Evolutionary conservation across 2,329 filamentous ascomycete genomes (phyloP).

Genomic region (Colletotrichum orbiculare): DNA sequence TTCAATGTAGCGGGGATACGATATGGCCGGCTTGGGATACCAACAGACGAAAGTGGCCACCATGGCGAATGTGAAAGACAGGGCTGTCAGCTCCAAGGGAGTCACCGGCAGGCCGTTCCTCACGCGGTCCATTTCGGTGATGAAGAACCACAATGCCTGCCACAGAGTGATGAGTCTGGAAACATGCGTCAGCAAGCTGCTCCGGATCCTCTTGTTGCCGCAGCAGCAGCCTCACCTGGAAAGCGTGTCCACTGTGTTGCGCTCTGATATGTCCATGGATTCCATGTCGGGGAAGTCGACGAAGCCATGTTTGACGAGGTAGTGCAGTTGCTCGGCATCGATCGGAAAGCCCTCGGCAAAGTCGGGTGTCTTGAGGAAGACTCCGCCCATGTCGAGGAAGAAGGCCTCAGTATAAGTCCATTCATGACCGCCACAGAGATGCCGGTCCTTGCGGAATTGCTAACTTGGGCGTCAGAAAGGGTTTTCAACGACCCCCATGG

Average conservation of each 20-base stretch:
- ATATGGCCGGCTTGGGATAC: slow-evolving; percentile 39
- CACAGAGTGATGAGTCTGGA: slow-evolving; percentile 29
- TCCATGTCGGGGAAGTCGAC: slow-evolving; percentile 43
- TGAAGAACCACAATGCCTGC: slow-evolving; percentile 41
- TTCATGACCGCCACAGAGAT: too few relatives aligned
- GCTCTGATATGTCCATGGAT: slow-evolving; percentile 42
- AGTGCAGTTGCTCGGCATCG: slow-evolving; percentile 48
- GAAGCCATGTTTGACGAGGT: slow-evolving; percentile 43
- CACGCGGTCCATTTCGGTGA: slow-evolving; percentile 39
- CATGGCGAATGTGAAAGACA: slow-evolving; percentile 42
- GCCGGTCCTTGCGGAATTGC: too few relatives aligned
- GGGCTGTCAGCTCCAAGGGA: slow-evolving; percentile 42
- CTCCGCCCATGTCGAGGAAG: slow-evolving; percentile 54
- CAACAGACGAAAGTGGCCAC: slow-evolving; percentile 38
- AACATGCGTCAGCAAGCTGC: too few relatives aligned
- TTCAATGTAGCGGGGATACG: slow-evolving; percentile 20
- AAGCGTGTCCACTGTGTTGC: slow-evolving; percentile 45
- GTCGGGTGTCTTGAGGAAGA: slow-evolving; percentile 46
- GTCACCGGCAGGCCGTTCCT: slow-evolving; percentile 40
- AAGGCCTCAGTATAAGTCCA: slow-evolving; percentile 55
- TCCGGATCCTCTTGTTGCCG: too few relatives aligned
- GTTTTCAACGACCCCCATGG: too few relatives aligned
- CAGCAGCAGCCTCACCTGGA: slow-evolving; percentile 30
- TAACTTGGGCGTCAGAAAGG: too few relatives aligned
- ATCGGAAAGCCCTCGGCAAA: slow-evolving; percentile 47